Conservation (phyloP, 805 yeast genomes). For the Scheffersomyces coipomensis region DNA sequence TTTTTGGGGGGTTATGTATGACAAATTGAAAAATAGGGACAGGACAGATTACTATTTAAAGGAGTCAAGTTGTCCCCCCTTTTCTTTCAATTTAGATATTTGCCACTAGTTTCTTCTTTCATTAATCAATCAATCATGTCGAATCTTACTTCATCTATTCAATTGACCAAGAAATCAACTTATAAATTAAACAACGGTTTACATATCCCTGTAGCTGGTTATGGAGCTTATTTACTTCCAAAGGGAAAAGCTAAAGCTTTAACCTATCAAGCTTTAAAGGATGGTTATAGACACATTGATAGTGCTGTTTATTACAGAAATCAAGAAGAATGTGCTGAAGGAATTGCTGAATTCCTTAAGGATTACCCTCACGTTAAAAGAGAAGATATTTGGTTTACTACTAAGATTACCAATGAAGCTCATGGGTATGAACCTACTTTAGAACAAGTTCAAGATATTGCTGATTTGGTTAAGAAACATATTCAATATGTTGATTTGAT, state of each 20-base stretch:
- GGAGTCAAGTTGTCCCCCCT: too few species aligned
- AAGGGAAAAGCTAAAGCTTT: slow-evolving; percentile 34
- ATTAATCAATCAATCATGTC: too few species aligned
- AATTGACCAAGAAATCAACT: slow-evolving; percentile 29
- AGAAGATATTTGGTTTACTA: slow-evolving; percentile 36
- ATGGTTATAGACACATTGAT: slow-evolving; percentile 76
- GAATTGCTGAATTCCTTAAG: slow-evolving; percentile 51
- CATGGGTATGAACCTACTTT: slow-evolving; percentile 38
- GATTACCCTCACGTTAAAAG: slow-evolving; percentile 37
- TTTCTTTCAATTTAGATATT: too few species aligned
- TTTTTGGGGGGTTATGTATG: too few species aligned
- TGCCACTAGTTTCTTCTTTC: too few species aligned
- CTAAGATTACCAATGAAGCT: slow-evolving; percentile 27
- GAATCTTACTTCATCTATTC: slow-evolving; percentile 29
- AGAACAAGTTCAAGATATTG: slow-evolving; percentile 25
- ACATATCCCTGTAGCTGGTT: slow-evolving; percentile 54
- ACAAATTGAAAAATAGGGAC: too few species aligned
- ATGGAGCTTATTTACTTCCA: slow-evolving; percentile 53
- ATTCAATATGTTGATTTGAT: slow-evolving; percentile 41
- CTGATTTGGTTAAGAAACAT: slow-evolving; percentile 26
- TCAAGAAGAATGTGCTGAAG: slow-evolving; percentile 60
- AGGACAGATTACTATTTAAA: too few species aligned
- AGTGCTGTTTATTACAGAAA: slow-evolving; percentile 68
- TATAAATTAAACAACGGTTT: slow-evolving; percentile 55
- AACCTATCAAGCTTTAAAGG: slow-evolving; percentile 55